Base-by-base conservation (phyloP, 2,329 filamentous ascomycete genomes). In the Exophiala viscosa region DNA sequence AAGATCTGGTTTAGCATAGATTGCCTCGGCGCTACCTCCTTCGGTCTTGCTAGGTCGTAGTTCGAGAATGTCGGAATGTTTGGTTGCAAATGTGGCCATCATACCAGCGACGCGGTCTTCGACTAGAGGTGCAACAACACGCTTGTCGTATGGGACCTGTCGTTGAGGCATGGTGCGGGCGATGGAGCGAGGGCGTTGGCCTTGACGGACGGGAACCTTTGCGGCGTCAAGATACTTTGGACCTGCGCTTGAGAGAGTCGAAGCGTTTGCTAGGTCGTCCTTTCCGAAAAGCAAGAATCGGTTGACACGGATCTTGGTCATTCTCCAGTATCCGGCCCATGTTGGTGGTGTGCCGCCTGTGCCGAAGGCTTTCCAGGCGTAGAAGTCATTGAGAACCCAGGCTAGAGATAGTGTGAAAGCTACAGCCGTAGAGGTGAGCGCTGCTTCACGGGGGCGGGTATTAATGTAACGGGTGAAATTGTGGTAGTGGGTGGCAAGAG, bases 301-400 rank as follows among this genome's bases (percentile, higher is more conserved):
- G 28, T 54, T 51, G 44, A 59, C 14, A 1, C 57, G 50, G 11
- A 59, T 15, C 42, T 59, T 59, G 28, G 57, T 59, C 57, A 59
- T 59, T 31, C 57, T 48, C 57, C 54, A 57, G 54, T 59, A 59
- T 1, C 57, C 57, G 8, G 53, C 48, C 57, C 57, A 59, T 7
- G 57, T 59, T 3, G 57, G 54, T n/a, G 57, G 57, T 9, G 57
- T 59, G 33, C 57, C 57, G 13, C 57, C 57, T n/a, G 57, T 59
- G 40, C 57, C 57, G 35, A 59, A 59, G 9, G 54, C 14, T 39
- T 55, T 59, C 57, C 57, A 59, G 14, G 51, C 54, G 23, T 50
- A 35, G 46, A 54, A 59, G 51, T 59, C 57, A n/a, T 9, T 50
- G 17, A 59, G 14, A n/a, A 59, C 42, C 57, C 57, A 59, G 9